Conservation (phyloP, 2,329 filamentous ascomycete species). For the Monosporascus sp. region DNA sequence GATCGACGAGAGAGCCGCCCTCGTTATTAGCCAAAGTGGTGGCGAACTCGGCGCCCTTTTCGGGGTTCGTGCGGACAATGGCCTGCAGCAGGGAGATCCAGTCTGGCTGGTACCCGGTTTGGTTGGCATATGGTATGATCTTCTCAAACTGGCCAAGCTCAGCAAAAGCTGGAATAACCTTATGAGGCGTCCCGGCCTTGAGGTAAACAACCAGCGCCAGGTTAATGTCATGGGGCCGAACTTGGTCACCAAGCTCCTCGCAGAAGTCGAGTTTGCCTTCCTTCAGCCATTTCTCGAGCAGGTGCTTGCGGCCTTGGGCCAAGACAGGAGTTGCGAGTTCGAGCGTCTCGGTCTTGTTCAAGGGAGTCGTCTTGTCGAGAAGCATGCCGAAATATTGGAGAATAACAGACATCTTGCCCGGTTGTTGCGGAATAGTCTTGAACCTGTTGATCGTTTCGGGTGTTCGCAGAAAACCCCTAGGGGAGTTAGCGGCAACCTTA, state of each 20-base stretch:
- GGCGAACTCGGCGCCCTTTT: slow-evolving; percentile 93
- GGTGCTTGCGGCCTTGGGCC: slow-evolving; percentile 87
- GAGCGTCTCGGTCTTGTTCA: slow-evolving; percentile 91
- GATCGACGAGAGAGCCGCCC: slow-evolving; percentile 78
- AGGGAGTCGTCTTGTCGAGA: slow-evolving; percentile 77
- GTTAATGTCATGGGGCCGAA: slow-evolving; percentile 82
- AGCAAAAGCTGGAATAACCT: slow-evolving; percentile 91
- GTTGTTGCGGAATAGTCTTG: slow-evolving; percentile 76
- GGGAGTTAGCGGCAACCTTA: slow-evolving; percentile 94
- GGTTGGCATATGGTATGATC: slow-evolving; percentile 84
- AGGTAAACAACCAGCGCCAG: slow-evolving; percentile 86
- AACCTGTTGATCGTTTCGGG: slow-evolving; percentile 94
- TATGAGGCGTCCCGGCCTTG: slow-evolving; percentile 83
- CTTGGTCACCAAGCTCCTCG: slow-evolving; percentile 91
- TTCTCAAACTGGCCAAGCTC: slow-evolving; percentile 96
- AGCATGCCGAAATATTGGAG: slow-evolving; percentile 98
- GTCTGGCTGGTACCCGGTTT: slow-evolving; percentile 87
- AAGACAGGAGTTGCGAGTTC: slow-evolving; percentile 91
- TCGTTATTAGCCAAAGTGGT: slow-evolving; percentile 87
- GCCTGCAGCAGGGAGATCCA: slow-evolving; percentile 90
- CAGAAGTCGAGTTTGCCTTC: slow-evolving; percentile 96
- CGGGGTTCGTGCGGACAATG: slow-evolving; percentile 83
- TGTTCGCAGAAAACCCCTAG: slow-evolving; percentile 89
- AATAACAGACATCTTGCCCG: slow-evolving; percentile 86
- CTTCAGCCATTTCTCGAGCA: slow-evolving; percentile 96